A percentile compares a stretch with the other conserved stretches of the same genome.
Evolutionary conservation across 176 grass and related monocot genomes (phyloP).

Genomic region (Phoenix dactylifera): DNA sequence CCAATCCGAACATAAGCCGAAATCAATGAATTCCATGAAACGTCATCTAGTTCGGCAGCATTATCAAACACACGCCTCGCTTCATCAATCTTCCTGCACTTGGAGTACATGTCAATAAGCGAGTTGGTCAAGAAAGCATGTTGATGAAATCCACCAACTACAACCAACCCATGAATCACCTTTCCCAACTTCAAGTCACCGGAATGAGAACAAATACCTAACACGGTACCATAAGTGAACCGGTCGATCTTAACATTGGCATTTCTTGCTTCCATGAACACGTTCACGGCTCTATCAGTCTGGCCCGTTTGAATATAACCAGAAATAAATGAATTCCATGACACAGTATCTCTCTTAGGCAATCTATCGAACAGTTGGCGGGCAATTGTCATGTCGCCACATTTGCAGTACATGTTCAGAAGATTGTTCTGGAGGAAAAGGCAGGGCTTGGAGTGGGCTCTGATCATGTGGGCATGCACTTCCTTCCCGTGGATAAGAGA

Average conservation of each 20-base stretch:
- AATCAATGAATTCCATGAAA: conserved; percentile 66
- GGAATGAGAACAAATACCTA: conserved; percentile 28
- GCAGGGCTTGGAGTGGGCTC: conserved; percentile 17
- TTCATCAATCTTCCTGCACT: conserved; percentile 34
- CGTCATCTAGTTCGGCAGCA: conserved; percentile 24
- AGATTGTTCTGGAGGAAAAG: conserved; percentile 51
- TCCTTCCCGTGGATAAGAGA: conserved; percentile 15
- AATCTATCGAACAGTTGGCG: conserved; percentile 48
- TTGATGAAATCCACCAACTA: conserved; percentile 19
- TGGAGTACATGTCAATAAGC: conserved; percentile 52
- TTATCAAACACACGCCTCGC: conserved; percentile 34
- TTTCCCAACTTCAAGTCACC: conserved; percentile 22
- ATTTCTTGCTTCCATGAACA: conserved; percentile 20
- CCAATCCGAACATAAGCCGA: conserved; percentile 34
- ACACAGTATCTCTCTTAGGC: conserved; percentile 28
- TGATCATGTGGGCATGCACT: conserved; percentile 40
- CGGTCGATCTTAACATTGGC: conserved; percentile 24
- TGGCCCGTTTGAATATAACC: conserved; percentile 28
- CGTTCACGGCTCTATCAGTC: background rate
- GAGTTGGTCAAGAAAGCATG: conserved; percentile 45
- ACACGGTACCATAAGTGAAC: conserved; percentile 36
- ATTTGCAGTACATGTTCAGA: conserved; percentile 37
- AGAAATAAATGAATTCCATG: conserved; percentile 52
- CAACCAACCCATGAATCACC: conserved; percentile 36
- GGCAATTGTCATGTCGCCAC: conserved; percentile 3